Base-by-base conservation (phyloP, 2,329 filamentous ascomycete species). In the Chaetomium olivaceum region DNA sequence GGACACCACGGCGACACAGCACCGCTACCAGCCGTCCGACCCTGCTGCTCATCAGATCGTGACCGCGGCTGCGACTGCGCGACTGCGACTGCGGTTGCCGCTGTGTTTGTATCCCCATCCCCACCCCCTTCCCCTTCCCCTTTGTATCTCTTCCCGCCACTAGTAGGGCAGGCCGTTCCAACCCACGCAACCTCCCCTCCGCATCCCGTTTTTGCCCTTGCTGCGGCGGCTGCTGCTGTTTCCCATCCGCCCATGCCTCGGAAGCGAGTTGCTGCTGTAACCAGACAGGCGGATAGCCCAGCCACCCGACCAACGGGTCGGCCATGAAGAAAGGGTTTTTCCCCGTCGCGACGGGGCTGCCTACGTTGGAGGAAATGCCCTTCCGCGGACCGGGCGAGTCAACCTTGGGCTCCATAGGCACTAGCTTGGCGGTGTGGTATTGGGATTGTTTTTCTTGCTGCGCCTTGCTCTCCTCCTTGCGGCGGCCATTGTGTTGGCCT, bases 341-440 rank as follows among this genome's bases (percentile, higher is more conserved):
- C 21, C 9, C 58, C 25, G 46, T 0, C 36, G 39, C 31, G 36
- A 66, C 61, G 1, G 69, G 69, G 23, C 66, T 68, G 3, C 69
- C 69, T 0, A 71, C 70, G 39, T 69, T 67, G 16, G 65, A 67
- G 6, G 68, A 67, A 29, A 70, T 69, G 9, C 58, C 58, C 3
- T 54, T 39, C 6, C 55, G 19, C 25, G 70, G 70, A 8, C 68
- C 69, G 12, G 70, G 68, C 2, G 70, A 71, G 5, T 25, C 27
- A 2, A 69, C 56, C 31, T 70, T 69, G 6, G 70, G 70, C 36
- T 71, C 70, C 21, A 72, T 19, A 3, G 68, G 60, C 16, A 63
- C 50, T 2, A 59, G 57, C 33, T 67, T 68, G 2, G 51, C 56
- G 8, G 50, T 39, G 50, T 11, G 50, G 33, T 36, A 31, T 14